These are phyloP conservation scores for Pleurozium schreberi DNA, from an alignment of 225 moss, liverwort and hornwort genomes.

Conservation along the genomic window DNA sequence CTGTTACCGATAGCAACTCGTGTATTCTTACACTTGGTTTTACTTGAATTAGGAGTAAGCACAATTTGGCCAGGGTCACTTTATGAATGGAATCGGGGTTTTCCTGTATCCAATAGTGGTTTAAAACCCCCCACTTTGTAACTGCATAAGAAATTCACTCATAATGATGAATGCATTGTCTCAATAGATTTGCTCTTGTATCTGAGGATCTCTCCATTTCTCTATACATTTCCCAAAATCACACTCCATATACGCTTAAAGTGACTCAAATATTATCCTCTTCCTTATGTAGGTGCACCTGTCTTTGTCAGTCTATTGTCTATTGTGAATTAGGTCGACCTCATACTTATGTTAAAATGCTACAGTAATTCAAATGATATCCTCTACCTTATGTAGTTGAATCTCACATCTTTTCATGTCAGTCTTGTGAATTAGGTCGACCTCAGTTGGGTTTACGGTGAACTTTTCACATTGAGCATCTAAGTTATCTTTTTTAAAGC, in stretches of 20 bases:
- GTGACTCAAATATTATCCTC: neutral
- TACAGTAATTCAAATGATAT: neutral
- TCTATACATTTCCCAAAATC: neutral
- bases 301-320: neutral
- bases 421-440: neutral
- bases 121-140: neutral
- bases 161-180: neutral
- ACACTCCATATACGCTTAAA: neutral
- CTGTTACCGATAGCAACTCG: neutral
- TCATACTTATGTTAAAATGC: neutral
- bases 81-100: neutral
- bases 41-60: neutral
- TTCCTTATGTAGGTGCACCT: neutral
- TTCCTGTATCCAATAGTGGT: neutral
- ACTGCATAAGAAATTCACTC: neutral
- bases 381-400: neutral
- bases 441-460: neutral
- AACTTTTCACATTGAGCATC: neutral
- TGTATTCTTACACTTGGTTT: neutral
- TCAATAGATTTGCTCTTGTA: neutral
- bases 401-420: neutral
- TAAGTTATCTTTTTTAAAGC: neutral
- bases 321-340: neutral
- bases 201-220: neutral
- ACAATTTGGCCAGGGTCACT: neutral